Percentiles rank a stretch among this genome's conserved stretches.
phyloP scores from a whole-genome alignment of 2,329 filamentous ascomycete genomes.

The Arthrobotrys iridis region DNA sequence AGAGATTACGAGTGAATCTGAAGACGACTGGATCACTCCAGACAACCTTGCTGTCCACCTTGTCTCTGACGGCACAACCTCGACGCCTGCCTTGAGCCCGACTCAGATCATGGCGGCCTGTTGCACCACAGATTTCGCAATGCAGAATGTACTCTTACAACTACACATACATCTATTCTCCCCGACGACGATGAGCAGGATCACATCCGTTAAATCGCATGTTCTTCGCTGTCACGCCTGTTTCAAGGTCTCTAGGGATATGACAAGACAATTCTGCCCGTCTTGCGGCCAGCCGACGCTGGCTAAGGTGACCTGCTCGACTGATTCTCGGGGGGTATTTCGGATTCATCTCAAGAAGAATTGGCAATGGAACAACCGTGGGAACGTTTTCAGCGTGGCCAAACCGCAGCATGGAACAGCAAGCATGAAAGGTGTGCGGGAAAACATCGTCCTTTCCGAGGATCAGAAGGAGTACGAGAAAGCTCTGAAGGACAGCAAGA shows the following conservation, averaged over 20 bases:
- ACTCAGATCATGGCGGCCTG: constrained; percentile 83
- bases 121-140: constrained; percentile 93
- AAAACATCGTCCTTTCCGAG: constrained; percentile 83
- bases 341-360: constrained; percentile 89
- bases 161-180: constrained; percentile 94
- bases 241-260: constrained; percentile 81
- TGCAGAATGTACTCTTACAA: constrained; percentile 95
- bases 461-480: constrained; percentile 92
- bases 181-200: constrained; percentile 73
- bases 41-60: constrained; percentile 85
- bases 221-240: constrained; percentile 93
- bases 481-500: constrained; percentile 72
- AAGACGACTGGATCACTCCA: constrained; percentile 84
- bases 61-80: constrained; percentile 56
- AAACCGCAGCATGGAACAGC: constrained; percentile 85
- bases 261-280: constrained; percentile 90
- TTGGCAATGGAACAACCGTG: constrained; percentile 94
- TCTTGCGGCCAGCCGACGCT: constrained; percentile 88
- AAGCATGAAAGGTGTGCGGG: constrained; percentile 89
- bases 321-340: constrained; percentile 81
- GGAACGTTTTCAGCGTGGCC: constrained; percentile 90
- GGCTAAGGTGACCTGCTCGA: constrained; percentile 84
- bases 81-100: constrained; percentile 64
- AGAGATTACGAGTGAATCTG: constrained; percentile 63
- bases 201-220: constrained; percentile 86